phyloP scores from a whole-genome alignment of 352 stramenopile species.

The Pythium rishiriense region DNA sequence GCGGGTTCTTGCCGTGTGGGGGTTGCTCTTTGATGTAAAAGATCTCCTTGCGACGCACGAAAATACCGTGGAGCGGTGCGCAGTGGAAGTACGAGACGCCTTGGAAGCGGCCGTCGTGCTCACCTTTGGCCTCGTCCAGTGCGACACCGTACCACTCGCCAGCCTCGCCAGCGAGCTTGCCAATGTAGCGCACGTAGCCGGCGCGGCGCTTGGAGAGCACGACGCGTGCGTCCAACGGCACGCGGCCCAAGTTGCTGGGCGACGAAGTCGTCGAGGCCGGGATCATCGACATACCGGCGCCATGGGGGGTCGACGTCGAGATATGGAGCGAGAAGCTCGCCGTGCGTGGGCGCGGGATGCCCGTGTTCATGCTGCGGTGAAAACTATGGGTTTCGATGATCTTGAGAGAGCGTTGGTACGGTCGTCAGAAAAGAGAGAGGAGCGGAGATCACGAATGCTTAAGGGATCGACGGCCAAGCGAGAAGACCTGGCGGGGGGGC shows the following conservation, averaged over 20 bases:
- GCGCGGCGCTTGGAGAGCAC: slow-evolving; percentile 55
- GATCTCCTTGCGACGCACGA: slow-evolving; percentile 69
- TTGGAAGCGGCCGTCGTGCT: slow-evolving; percentile 47
- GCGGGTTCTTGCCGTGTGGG: slow-evolving; percentile 37
- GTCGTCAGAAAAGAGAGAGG: slow-evolving; percentile 4
- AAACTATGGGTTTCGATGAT: neutral
- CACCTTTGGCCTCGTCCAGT: slow-evolving; percentile 62
- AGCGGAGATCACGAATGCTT: slow-evolving; percentile 17
- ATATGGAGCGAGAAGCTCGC: slow-evolving; percentile 32
- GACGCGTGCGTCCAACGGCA: slow-evolving; percentile 56
- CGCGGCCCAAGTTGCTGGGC: slow-evolving; percentile 30
- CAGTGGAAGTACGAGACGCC: slow-evolving; percentile 63
- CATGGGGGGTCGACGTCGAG: slow-evolving; percentile 9
- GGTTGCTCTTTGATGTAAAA: slow-evolving; percentile 49
- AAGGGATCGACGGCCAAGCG: neutral
- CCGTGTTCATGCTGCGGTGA: slow-evolving; percentile 27
- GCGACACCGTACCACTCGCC: slow-evolving; percentile 74
- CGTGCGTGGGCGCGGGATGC: slow-evolving; percentile 25
- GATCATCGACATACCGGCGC: neutral
- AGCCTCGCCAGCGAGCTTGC: slow-evolving; percentile 50
- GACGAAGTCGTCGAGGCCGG: neutral
- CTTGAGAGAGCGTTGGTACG: neutral
- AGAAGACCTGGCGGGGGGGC: neutral
- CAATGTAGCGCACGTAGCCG: slow-evolving; percentile 61
- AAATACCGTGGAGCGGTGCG: slow-evolving; percentile 48